Evolutionary conservation across 805 yeast genomes (phyloP), one percentile per base, ranked within the genome.

Genomic region (Kodamaea kaohsiungensis): DNA sequence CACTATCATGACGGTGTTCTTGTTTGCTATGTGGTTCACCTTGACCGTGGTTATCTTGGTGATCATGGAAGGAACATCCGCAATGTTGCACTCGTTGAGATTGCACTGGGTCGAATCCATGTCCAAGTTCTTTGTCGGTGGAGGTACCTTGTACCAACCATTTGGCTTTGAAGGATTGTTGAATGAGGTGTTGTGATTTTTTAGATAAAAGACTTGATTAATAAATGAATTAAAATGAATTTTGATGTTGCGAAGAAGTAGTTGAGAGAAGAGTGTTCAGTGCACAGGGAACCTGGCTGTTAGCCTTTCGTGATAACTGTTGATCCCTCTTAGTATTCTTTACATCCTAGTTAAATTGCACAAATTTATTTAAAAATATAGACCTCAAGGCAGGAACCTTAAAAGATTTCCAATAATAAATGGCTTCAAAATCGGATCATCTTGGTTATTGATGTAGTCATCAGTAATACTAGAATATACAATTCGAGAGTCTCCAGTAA

Each of bases 41-140:
- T 74, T 87, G 60, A 86, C 91, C 0, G 86, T 85, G 39, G 79
- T 84, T 60, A 84, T 87, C 43, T 73, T 87, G 65, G 91, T 87
- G 48, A 75, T 85, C 48, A 87, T 87, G 92, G 92, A 87, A 71
- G 92, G 92, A 53, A 87, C 91, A 0, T 85, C 90, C n/a, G 91
- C 91, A 17, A 87, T 87, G 92, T 75, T 87, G 63, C 92, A 87
- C 67, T 82, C 89, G 13, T 77, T 87, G 63, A 81, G 92, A 72
- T 75, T 87, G 61, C 92, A 87, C 65, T 87, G 92, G 92, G 91
- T 87, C 52, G 92, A 87, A 65, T 83, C 89, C 38, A 87, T 87
- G 92, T 84, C 89, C 46, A 87, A 87, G 68, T 87, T 84, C 66
- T 87, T 87, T 59, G 87, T 84, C 64, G 92, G 92, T 65, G 91